Conservation (phyloP, 495 filamentous ascomycete species). For the Paragyromitra xinjiangensis region DNA sequence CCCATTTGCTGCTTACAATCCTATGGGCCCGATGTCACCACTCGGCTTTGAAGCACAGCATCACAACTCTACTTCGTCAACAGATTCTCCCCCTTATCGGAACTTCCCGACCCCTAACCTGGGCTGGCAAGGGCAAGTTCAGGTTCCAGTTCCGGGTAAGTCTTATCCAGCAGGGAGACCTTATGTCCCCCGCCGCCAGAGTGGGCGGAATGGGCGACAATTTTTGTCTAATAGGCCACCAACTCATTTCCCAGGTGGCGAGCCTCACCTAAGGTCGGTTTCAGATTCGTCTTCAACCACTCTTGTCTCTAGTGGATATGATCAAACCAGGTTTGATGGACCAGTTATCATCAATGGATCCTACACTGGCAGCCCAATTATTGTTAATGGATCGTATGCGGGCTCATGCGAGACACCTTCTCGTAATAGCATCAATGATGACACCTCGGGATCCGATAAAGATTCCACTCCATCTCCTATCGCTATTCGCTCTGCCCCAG, state of each 20-base stretch:
- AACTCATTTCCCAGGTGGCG: not conserved
- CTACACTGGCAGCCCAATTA: constrained; percentile 31
- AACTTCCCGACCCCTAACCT: constrained; percentile 13
- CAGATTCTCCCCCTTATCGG: constrained; percentile 42
- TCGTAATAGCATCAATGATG: constrained; percentile 21
- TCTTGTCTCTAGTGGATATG: constrained; percentile 44
- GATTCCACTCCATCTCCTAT: constrained; percentile 49
- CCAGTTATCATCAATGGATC: constrained; percentile 34
- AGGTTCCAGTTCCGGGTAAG: constrained; percentile 13
- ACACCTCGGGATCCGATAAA: constrained; percentile 49
- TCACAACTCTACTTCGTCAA: constrained; percentile 1
- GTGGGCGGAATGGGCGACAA: constrained; percentile 23
- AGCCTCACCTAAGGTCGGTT: constrained; percentile 40
- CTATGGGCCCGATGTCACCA: constrained; percentile 29
- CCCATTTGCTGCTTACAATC: constrained; percentile 27
- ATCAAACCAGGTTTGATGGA: constrained; percentile 25
- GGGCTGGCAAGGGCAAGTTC: constrained; percentile 44
- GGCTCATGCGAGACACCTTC: constrained; percentile 41
- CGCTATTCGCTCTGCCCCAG: constrained; percentile 24
- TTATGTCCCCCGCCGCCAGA: constrained; percentile 29
- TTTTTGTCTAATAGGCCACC: constrained; percentile 13
- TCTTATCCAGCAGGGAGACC: constrained; percentile 26
- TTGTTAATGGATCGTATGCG: constrained; percentile 44
- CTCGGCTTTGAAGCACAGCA: constrained; percentile 34
- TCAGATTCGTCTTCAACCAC: constrained; percentile 48